Conservation (phyloP, 1,139 yeast species). For the Spathaspora jeffriesii region DNA sequence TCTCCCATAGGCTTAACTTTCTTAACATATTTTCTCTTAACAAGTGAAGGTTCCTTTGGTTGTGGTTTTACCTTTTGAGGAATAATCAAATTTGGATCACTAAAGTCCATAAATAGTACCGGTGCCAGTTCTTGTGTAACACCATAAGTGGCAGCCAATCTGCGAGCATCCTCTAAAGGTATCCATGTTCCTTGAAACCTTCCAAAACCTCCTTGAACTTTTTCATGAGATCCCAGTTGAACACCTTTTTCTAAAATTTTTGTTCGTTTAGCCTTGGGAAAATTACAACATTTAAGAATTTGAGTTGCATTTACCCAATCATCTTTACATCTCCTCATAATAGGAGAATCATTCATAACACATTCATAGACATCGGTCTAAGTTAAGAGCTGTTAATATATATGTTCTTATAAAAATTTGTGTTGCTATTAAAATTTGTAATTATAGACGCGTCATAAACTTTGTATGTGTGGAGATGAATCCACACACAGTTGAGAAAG, state of each 20-base stretch:
- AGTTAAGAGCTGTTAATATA: background rate
- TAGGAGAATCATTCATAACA: constrained; percentile 77
- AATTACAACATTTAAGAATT: constrained; percentile 89
- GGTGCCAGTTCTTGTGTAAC: constrained; percentile 57
- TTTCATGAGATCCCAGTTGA: constrained; percentile 83
- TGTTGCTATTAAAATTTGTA: background rate
- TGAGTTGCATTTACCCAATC: constrained; percentile 99
- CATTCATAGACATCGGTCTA: constrained; percentile 81
- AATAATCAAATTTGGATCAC: constrained; percentile 48
- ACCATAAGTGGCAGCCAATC: constrained; percentile 54
- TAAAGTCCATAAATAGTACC: constrained; percentile 48
- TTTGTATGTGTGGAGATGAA: background rate
- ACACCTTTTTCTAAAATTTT: constrained; percentile 91
- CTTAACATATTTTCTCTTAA: constrained; percentile 45
- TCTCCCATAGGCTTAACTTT: constrained; percentile 36
- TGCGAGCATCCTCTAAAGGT: constrained; percentile 64
- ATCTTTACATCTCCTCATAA: constrained; percentile 89
- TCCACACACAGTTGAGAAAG: background rate
- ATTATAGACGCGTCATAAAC: background rate
- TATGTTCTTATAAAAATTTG: background rate
- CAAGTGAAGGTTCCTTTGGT: constrained; percentile 44
- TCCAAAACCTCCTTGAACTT: constrained; percentile 97
- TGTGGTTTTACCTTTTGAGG: constrained; percentile 47
- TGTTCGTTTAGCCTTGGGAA: constrained; percentile 93
- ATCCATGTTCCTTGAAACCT: constrained; percentile 99